phyloP scores from a whole-genome alignment of 495 filamentous ascomycete species.

The Aspergillus ostianus region DNA sequence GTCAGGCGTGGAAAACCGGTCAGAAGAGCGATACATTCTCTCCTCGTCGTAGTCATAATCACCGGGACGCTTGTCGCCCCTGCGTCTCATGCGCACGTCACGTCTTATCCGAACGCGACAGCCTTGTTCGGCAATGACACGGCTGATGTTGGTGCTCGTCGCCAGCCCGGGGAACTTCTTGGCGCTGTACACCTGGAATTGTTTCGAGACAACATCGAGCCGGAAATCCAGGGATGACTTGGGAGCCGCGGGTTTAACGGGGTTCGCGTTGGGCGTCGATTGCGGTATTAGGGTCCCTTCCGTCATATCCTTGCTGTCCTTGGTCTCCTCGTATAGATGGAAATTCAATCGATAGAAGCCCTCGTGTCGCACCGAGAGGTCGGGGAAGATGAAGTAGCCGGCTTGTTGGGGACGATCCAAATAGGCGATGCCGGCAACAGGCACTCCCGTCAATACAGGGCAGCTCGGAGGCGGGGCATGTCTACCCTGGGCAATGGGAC shows the following conservation, averaged over 20 bases:
- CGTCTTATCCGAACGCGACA: slow-evolving; percentile 95
- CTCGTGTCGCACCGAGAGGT: slow-evolving; percentile 94
- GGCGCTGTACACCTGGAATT: slow-evolving; percentile 90
- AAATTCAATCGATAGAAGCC: slow-evolving; percentile 87
- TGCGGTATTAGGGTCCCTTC: slow-evolving; percentile 40
- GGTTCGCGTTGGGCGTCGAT: slow-evolving; percentile 19
- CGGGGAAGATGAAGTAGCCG: slow-evolving; percentile 97
- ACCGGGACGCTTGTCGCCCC: slow-evolving; percentile 68
- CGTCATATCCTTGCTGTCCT: slow-evolving; percentile 68
- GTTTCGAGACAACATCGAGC: slow-evolving; percentile 85
- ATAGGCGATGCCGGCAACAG: slow-evolving; percentile 95
- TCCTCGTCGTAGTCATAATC: slow-evolving; percentile 67
- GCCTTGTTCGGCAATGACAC: slow-evolving; percentile 92
- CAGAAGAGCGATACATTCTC: slow-evolving; percentile 58
- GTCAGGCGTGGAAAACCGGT: slow-evolving; percentile 56
- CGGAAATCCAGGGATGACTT: slow-evolving; percentile 59
- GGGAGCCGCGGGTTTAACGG: slow-evolving; percentile 35
- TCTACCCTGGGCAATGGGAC: slow-evolving; percentile 80
- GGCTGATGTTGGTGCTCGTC: slow-evolving; percentile 85
- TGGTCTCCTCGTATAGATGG: slow-evolving; percentile 89
- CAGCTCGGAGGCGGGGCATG: slow-evolving; percentile 64
- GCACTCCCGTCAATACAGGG: slow-evolving; percentile 90
- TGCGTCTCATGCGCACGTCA: slow-evolving; percentile 94
- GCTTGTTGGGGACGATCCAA: slow-evolving; percentile 87
- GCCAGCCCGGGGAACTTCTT: slow-evolving; percentile 98